Evolutionary conservation across 257 asterid genomes (phyloP).

Genomic region (Salvia hispanica): DNA sequence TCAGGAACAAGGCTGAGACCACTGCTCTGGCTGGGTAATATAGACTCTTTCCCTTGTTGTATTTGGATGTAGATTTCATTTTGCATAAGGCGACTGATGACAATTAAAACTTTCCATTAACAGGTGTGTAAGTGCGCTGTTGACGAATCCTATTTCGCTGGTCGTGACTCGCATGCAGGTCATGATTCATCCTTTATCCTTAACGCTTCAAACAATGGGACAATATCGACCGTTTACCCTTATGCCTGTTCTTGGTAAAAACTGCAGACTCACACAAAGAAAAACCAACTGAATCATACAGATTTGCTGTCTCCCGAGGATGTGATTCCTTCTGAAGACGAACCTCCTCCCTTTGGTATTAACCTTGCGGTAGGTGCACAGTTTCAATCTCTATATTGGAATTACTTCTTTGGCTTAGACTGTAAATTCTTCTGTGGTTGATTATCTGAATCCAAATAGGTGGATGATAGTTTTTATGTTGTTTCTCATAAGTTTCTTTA

Average conservation of each 20-base stretch:
- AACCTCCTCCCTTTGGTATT: no score
- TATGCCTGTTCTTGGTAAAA: slow-evolving; percentile 30
- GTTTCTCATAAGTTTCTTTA: neutral
- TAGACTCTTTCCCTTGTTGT: neutral
- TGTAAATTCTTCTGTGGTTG: slow-evolving; percentile 4
- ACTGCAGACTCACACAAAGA: slow-evolving; percentile 84
- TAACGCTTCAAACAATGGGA: no score
- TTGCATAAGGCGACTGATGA: slow-evolving; percentile 28
- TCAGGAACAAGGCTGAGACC: slow-evolving; percentile 82
- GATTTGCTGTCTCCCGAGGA: no score
- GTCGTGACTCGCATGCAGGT: slow-evolving; percentile 99
- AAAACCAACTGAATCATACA: slow-evolving; percentile 43
- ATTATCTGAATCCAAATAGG: neutral
- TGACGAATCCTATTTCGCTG: slow-evolving; percentile 97
- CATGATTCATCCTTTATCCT: slow-evolving; percentile 18
- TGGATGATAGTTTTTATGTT: neutral
- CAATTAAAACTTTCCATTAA: slow-evolving; percentile 27
- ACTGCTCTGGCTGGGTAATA: slow-evolving; percentile 83
- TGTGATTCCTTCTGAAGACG: slow-evolving; percentile 43
- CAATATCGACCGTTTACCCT: neutral
- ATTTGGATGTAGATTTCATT: slow-evolving; percentile 4
- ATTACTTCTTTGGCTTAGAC: neutral
- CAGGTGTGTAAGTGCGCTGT: slow-evolving; percentile 93
- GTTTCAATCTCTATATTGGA: no score
- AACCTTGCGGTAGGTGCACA: no score